Percentiles rank a stretch among this genome's conserved stretches.
phyloP scores from a whole-genome alignment of 192 early-diverging fungal species.

The Globomyces pollinis-pini region DNA sequence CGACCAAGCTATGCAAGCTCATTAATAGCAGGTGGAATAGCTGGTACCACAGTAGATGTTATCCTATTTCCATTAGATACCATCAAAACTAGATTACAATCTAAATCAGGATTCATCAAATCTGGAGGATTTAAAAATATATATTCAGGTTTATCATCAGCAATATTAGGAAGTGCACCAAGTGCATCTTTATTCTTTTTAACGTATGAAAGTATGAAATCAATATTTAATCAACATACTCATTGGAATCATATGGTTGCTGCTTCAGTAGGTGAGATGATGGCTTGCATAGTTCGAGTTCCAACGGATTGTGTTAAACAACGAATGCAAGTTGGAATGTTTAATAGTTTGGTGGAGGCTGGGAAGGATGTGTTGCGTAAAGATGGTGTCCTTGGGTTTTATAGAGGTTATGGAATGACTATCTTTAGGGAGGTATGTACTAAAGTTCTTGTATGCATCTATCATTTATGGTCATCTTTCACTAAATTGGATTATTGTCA shows the following conservation, averaged over 20 bases:
- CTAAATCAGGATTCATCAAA: constrained; percentile 69
- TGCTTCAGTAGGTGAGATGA: constrained; percentile 81
- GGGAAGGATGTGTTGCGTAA: constrained; percentile 51
- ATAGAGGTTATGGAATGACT: constrained; percentile 85
- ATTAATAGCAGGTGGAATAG: constrained; percentile 66
- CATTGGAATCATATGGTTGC: constrained; percentile 79
- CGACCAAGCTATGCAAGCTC: no score
- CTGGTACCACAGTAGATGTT: constrained; percentile 91
- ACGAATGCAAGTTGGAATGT: constrained; percentile 78
- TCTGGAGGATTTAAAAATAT: constrained; percentile 85
- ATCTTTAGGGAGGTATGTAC: constrained; percentile 93
- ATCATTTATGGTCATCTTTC: background rate
- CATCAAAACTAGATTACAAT: constrained; percentile 92
- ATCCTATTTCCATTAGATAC: constrained; percentile 93
- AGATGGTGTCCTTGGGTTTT: constrained; percentile 81
- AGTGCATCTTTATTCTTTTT: constrained; percentile 75
- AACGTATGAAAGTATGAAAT: constrained; percentile 80
- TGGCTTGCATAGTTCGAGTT: constrained; percentile 84
- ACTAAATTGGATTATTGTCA: constrained; percentile 19
- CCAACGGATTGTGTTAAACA: constrained; percentile 96
- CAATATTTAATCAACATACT: constrained; percentile 32
- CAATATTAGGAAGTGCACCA: constrained; percentile 90
- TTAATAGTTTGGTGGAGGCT: constrained; percentile 31
- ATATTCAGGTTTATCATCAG: constrained; percentile 83
- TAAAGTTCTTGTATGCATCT: constrained; percentile 30